Base-by-base conservation (phyloP, 139 green algal species). In the Volvox africanus region DNA sequence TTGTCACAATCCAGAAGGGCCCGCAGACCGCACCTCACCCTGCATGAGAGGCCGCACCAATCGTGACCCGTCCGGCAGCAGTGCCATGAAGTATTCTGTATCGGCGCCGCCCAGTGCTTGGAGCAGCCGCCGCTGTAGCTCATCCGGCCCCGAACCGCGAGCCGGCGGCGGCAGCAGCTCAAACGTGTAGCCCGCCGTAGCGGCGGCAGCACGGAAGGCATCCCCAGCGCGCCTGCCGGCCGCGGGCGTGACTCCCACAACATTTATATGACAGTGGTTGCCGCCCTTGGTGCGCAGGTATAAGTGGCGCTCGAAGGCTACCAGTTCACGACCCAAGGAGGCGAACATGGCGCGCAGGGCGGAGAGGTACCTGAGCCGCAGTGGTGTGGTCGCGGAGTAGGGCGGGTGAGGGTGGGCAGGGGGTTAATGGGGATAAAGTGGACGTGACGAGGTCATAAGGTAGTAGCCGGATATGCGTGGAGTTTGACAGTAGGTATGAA, bases 191-290 rank as follows among this genome's bases (percentile, higher is more conserved):
- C 92, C 94, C 14, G 86, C 88, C 9, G 77, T 36, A 20, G 33
- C 61, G 24, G 93, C 93, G 36, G 88, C 50, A 76, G 80, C 35
- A 69, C 91, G 32, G 36, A 95, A 92, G 19, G 89, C 93, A 61
- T 91, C 81, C 32, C 71, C 76, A 19, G 91, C 93, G 0, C 82
- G n/a, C 32, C 33, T 75, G 12, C 83, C 93, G 0, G 92, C 92
- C 1, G 92, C 88, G 21, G 28, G 37, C 0, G 93, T 90, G 13
- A 99, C 92, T 19, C 92, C 93, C 2, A 99, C 86, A 2, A 95
- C 93, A 93, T 99, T 99, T 89, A 99, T 68, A 92, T 99, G 97
- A 82, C 92, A 96, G 95, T 99, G 97, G 95, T 99, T 99, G 88
- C 97, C 97, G 35, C 97, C 95, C 76, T 94, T 96, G 35, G 82